Evolutionary conservation across 2,329 filamentous ascomycete genomes (phyloP).

Genomic region (Volutella citrinella): DNA sequence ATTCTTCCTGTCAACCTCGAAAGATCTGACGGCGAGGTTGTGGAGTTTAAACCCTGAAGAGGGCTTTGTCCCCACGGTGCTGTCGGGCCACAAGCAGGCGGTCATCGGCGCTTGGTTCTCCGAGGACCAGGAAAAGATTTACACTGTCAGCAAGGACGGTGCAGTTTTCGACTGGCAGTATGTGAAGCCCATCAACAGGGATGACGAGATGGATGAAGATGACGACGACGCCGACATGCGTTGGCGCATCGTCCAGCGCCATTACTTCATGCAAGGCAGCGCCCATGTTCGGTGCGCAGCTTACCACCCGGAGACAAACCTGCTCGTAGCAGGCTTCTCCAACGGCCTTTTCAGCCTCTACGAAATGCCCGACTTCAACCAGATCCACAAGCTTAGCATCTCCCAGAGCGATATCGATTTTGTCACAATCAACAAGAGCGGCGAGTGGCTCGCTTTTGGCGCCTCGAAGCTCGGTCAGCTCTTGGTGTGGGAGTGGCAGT

Average conservation of each 20-base stretch:
- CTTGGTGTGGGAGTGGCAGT: constrained; percentile 99
- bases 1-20: constrained; percentile 90
- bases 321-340: constrained; percentile 96
- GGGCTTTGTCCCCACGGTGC: constrained; percentile 82
- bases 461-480: constrained; percentile 93
- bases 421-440: constrained; percentile 88
- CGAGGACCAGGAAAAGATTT: constrained; percentile 89
- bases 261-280: constrained; percentile 92
- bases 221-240: constrained; percentile 64
- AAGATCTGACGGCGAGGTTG: constrained; percentile 88
- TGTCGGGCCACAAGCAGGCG: constrained; percentile 86
- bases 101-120: constrained; percentile 98
- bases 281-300: constrained; percentile 86
- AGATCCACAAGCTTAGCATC: constrained; percentile 89
- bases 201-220: constrained; percentile 56
- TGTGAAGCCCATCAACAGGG: constrained; percentile 54
- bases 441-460: constrained; percentile 96
- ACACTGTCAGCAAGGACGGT: constrained; percentile 96
- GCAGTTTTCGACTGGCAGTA: constrained; percentile 94
- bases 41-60: constrained; percentile 90
- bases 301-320: constrained; percentile 80
- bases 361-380: constrained; percentile 92
- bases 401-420: constrained; percentile 96
- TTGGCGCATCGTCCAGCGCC: constrained; percentile 87
- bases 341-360: constrained; percentile 93